Evolutionary conservation across 1,284 basidiomycete genomes (phyloP).

Genomic region (Tausonia pullulans): DNA sequence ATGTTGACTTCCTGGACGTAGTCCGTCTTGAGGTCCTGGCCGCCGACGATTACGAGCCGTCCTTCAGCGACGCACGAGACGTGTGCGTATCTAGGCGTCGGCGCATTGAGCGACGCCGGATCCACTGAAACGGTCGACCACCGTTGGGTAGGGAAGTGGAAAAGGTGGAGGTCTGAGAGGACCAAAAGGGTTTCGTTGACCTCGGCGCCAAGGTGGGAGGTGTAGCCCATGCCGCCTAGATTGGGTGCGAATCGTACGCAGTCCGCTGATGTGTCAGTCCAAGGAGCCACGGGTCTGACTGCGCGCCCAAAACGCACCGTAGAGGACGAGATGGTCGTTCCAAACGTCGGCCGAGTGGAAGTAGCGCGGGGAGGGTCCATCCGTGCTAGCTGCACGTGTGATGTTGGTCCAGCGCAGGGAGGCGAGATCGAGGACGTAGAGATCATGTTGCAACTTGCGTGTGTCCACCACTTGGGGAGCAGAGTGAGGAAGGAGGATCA

Average conservation of each 20-base stretch:
- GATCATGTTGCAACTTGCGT: constrained; percentile 3
- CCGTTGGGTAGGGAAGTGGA: constrained; percentile 18
- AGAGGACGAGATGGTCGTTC: constrained; percentile 76
- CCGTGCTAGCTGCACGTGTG: constrained; percentile 46
- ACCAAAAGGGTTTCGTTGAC: constrained; percentile 21
- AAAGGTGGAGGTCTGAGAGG: constrained; percentile 15
- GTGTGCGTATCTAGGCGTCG: constrained; percentile 80
- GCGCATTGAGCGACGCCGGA: constrained; percentile 36
- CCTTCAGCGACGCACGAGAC: constrained; percentile 70
- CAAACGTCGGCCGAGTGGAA: constrained; percentile 85
- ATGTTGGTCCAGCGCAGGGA: constrained; percentile 1
- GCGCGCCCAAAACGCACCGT: constrained; percentile 61
- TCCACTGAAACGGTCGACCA: constrained; percentile 19
- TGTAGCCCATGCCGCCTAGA: constrained; percentile 56
- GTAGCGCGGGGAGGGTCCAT: constrained; percentile 62
- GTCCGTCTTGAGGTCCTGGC: constrained; percentile 53
- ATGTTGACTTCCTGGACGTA: constrained; percentile 84
- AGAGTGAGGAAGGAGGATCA: neutral
- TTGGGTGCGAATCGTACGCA: constrained; percentile 34
- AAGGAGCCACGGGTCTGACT: neutral
- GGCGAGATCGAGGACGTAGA: constrained; percentile 5
- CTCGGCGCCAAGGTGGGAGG: constrained; percentile 8
- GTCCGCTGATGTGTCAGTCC: neutral
- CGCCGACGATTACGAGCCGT: constrained; percentile 83
- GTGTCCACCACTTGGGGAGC: neutral